Evolutionary conservation across 148 eudicot genomes (phyloP).

Genomic region (Beta vulgaris): DNA sequence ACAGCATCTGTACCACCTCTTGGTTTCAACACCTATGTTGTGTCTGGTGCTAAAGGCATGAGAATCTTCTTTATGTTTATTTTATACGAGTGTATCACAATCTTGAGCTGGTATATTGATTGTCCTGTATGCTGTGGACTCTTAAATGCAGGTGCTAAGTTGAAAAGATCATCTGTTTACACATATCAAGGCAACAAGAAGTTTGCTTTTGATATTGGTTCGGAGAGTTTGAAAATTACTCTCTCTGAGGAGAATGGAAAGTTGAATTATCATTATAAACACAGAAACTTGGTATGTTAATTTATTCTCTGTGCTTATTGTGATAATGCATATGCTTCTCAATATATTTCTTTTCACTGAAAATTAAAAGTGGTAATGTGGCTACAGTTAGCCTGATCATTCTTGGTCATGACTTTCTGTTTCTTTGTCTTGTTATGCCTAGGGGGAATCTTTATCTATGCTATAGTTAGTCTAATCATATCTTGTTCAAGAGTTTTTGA

Average conservation of each 20-base stretch:
- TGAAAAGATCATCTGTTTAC: constrained; percentile 41
- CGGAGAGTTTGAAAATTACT: constrained; percentile 49
- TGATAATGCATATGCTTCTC: constrained; percentile 4
- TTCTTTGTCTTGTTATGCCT: neutral
- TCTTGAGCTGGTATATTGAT: neutral
- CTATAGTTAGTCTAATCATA: neutral
- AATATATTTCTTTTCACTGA: neutral
- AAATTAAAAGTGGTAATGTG: too few species aligned
- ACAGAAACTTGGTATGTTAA: constrained; percentile 52
- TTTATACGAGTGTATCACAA: neutral
- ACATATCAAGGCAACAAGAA: constrained; percentile 35
- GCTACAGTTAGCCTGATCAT: too few species aligned
- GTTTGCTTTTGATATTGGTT: constrained; percentile 52
- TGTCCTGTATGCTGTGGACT: constrained; percentile 10
- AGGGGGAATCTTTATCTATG: too few species aligned
- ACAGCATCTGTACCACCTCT: constrained; percentile 70
- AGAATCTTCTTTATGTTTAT: constrained; percentile 11
- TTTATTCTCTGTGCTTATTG: neutral
- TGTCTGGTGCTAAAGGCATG: constrained; percentile 55
- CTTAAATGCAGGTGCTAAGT: constrained; percentile 38
- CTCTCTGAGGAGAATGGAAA: constrained; percentile 42
- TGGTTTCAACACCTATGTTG: constrained; percentile 67
- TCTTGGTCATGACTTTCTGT: too few species aligned
- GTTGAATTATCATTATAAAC: constrained; percentile 41
- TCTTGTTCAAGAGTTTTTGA: neutral